A percentile compares a stretch with the other conserved stretches of the same genome.
phyloP scores from a whole-genome alignment of 805 yeast genomes.

The Ogataea nakhonphanomensis region DNA sequence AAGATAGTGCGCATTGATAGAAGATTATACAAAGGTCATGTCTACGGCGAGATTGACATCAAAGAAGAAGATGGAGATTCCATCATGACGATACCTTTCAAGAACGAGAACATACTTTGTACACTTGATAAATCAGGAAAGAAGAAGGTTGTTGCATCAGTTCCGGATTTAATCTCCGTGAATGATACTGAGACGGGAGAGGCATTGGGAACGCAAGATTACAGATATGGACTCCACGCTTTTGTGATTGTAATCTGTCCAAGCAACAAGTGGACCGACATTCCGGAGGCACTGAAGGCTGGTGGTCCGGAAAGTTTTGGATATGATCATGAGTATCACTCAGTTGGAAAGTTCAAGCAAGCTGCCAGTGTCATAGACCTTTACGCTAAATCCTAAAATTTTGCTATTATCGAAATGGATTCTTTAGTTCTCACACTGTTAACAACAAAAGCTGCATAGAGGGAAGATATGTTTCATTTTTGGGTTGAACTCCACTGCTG shows the following conservation, averaged over 20 bases:
- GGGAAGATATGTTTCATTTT: no score
- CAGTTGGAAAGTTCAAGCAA: constrained; percentile 29
- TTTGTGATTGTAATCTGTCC: constrained; percentile 39
- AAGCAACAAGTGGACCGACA: constrained; percentile 30
- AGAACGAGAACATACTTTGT: constrained; percentile 42
- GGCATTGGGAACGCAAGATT: constrained; percentile 45
- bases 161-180: constrained; percentile 41
- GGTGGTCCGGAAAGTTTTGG: constrained; percentile 38
- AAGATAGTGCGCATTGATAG: constrained; percentile 42
- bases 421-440: no score
- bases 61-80: constrained; percentile 17
- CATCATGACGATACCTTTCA: constrained; percentile 36
- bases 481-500: no score
- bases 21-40: constrained; percentile 38
- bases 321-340: constrained; percentile 33
- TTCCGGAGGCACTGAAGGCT: constrained; percentile 33
- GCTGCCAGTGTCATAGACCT: constrained; percentile 2
- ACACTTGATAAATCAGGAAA: constrained; percentile 17
- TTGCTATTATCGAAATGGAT: no score
- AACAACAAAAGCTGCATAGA: no score
- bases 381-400: no score
- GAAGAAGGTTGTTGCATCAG: constrained; percentile 32
- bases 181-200: constrained; percentile 36
- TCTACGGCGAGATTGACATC: constrained; percentile 38
- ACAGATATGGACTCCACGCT: constrained; percentile 40